A percentile compares a stretch with the other conserved stretches of the same genome.
phyloP scores from a whole-genome alignment of 164 flowering plant species.

The Macadamia tetraphylla region DNA sequence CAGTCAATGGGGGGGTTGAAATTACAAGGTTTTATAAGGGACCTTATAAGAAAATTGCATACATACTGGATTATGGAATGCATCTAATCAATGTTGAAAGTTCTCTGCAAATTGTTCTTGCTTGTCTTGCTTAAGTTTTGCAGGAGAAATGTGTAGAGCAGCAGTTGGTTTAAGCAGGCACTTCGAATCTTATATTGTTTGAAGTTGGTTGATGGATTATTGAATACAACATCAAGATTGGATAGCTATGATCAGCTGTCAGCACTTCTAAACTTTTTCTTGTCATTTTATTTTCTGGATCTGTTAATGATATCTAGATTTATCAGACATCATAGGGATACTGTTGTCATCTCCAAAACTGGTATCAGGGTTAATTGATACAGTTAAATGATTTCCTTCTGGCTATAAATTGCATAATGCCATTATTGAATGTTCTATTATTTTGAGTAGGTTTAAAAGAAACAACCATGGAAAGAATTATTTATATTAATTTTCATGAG shows the following conservation, averaged over 20 bases:
- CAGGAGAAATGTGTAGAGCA: conserved; percentile 3
- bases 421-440: too few relatives aligned
- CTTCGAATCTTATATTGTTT: too few relatives aligned
- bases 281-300: background rate
- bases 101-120: background rate
- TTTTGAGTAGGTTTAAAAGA: too few relatives aligned
- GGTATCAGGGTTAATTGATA: too few relatives aligned
- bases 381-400: too few relatives aligned
- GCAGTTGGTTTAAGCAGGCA: too few relatives aligned
- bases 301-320: too few relatives aligned
- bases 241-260: background rate
- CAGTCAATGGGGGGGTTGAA: background rate
- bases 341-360: too few relatives aligned
- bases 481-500: too few relatives aligned
- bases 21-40: background rate
- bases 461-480: too few relatives aligned
- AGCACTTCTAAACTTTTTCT: background rate
- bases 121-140: conserved; percentile 1
- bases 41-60: background rate
- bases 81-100: background rate
- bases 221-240: background rate
- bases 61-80: background rate
- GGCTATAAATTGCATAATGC: too few relatives aligned
- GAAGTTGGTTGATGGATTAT: background rate
- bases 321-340: too few relatives aligned